Base-by-base conservation (phyloP, 306 rosid genomes). In the Pterocarpus macrocarpus region DNA sequence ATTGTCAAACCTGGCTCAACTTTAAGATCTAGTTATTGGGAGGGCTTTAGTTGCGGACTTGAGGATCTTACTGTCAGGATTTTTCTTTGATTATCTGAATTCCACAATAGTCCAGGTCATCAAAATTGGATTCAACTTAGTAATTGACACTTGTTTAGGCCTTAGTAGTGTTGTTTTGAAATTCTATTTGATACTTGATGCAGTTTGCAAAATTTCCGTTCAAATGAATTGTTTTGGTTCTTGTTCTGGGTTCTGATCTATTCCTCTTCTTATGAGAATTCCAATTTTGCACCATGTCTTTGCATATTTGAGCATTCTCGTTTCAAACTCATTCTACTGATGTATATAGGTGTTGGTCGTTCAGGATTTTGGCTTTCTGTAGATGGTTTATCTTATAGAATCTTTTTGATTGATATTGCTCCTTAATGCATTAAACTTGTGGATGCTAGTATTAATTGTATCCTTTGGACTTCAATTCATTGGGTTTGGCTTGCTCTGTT, bases 401-500 rank as follows among this genome's bases (percentile, higher is more conserved):
- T 44, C 4, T 6, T 22, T 9, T 68, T 14, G n/a, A 38, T 38
- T 57, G 7, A 14, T 64, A 13, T 56, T 17, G 6, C 22, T 73
- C 39, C 22, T 36, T 73, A 56, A 58, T 73, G 17, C 22, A 65
- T 6, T 49, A 22, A 67, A 33, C 45, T 49, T 47, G 41, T 49
- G 13, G 43, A 32, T 50, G 17, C 5, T 38, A 38, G 44, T 70
- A 22, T 22, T 67, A 4, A 38, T 38, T 38, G 4, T 38, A 38
- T 49, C 64, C 9, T 53, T 53, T 53, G 64, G 76, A 38, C 49
- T 71, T 69, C 30, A 49, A 49, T 39, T 12, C 41, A 66, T 66
- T 33, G 49, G 53, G 41, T 66, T 39, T 69, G 58, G 57, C 22
- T 22, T 44, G 56, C 36, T 38, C 36, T 68, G 36, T 13, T 38